These are phyloP conservation scores for Microbotryum scabiosae DNA, from an alignment of 1,284 basidiomycete species.

Conservation along the genomic window DNA sequence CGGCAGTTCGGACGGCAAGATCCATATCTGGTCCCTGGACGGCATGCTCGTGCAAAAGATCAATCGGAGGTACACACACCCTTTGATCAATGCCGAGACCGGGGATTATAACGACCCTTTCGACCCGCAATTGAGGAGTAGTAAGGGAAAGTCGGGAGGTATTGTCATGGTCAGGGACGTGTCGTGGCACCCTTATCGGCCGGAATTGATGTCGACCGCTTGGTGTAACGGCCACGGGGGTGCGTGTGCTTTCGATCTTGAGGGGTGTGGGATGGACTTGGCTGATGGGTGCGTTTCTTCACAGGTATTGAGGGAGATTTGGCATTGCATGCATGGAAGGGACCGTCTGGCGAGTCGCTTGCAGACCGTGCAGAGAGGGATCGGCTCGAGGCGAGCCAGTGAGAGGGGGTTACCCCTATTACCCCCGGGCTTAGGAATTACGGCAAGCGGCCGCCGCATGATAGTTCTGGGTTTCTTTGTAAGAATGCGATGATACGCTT, in stretches of 20 bases:
- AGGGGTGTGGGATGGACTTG: too few relatives aligned
- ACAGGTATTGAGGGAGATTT: slow-evolving; percentile 56
- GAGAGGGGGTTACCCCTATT: too few relatives aligned
- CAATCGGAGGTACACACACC: slow-evolving; percentile 66
- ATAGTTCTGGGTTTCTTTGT: too few relatives aligned
- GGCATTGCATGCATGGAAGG: slow-evolving; percentile 90
- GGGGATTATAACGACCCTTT: slow-evolving; percentile 35
- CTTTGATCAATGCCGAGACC: slow-evolving; percentile 49
- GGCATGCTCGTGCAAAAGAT: slow-evolving; percentile 74
- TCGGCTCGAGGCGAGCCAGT: slow-evolving; percentile 36
- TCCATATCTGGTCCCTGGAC: slow-evolving; percentile 92
- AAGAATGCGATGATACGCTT: too few relatives aligned
- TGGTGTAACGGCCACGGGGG: slow-evolving; percentile 5
- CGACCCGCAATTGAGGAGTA: slow-evolving; percentile 32
- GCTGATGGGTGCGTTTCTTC: slow-evolving; percentile 37
- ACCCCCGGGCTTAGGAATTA: too few relatives aligned
- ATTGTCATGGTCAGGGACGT: slow-evolving; percentile 67
- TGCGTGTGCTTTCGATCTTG: too few relatives aligned
- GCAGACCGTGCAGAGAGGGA: slow-evolving; percentile 66
- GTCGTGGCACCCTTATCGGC: slow-evolving; percentile 81
- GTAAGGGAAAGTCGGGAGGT: slow-evolving; percentile 2
- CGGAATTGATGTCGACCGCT: slow-evolving; percentile 72
- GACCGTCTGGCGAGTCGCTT: slow-evolving; percentile 48
- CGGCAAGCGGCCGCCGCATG: too few relatives aligned
- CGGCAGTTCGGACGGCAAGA: slow-evolving; percentile 70